Evolutionary conservation across 2,329 filamentous ascomycete genomes (phyloP).

Genomic region (Cladosporium sp.): DNA sequence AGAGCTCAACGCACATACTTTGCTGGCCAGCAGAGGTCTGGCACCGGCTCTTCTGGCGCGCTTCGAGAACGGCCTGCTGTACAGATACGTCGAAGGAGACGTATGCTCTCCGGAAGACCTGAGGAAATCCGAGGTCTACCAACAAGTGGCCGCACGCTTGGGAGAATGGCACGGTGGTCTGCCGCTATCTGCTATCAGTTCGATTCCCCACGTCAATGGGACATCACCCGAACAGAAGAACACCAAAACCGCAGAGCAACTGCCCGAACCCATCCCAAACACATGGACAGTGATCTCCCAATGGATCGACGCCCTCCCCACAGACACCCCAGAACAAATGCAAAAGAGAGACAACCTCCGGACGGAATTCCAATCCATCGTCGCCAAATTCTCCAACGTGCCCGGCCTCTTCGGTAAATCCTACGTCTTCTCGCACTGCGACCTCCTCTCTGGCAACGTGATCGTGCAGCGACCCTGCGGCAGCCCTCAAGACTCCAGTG

Average conservation of each 20-base stretch:
- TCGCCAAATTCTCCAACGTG: conserved; percentile 68
- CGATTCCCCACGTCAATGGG: conserved; percentile 28
- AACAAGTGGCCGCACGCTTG: conserved; percentile 75
- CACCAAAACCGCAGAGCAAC: conserved; percentile 32
- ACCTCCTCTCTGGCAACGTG: conserved; percentile 93
- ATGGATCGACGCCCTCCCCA: conserved; percentile 86
- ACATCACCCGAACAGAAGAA: conserved; percentile 17
- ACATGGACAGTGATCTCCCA: conserved; percentile 95
- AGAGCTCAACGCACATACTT: conserved; percentile 62
- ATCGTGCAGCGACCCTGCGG: conserved; percentile 55
- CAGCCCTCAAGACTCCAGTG: background rate
- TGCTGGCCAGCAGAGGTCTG: conserved; percentile 77
- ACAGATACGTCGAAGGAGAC: conserved; percentile 79
- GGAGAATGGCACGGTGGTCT: conserved; percentile 87
- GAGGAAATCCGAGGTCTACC: conserved; percentile 69
- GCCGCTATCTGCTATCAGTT: conserved; percentile 50
- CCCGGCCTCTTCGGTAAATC: conserved; percentile 71
- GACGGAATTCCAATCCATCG: conserved; percentile 66
- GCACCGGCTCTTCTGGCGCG: conserved; percentile 84
- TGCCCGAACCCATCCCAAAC: conserved; percentile 71
- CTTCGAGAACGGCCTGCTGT: conserved; percentile 94
- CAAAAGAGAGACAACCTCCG: conserved; percentile 66
- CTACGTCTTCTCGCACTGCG: conserved; percentile 92
- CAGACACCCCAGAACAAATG: conserved; percentile 63
- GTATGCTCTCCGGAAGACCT: conserved; percentile 79